phyloP scores from a whole-genome alignment of 306 rosid species.

The Herpetospermum pedunculosum region DNA sequence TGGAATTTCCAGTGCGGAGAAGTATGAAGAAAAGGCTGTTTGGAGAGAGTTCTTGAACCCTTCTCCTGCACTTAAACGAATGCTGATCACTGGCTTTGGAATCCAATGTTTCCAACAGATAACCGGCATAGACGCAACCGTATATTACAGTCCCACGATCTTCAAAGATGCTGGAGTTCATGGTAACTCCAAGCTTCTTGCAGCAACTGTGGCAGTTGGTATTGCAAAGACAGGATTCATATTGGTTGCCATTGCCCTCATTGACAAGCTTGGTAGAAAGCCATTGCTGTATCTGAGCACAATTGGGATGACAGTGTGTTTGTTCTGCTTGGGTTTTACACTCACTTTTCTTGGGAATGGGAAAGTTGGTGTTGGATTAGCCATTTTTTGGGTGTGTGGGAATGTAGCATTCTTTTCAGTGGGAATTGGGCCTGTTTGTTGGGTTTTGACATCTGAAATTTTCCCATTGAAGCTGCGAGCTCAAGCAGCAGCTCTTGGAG shows the following conservation, averaged over 20 bases:
- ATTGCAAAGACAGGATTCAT: constrained; percentile 66
- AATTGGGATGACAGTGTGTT: constrained; percentile 84
- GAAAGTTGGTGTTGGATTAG: constrained; percentile 30
- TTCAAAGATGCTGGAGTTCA: constrained; percentile 57
- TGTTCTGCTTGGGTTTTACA: constrained; percentile 44
- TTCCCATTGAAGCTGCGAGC: constrained; percentile 79
- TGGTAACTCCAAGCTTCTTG: constrained; percentile 52
- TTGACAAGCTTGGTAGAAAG: constrained; percentile 75
- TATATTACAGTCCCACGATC: constrained; percentile 88
- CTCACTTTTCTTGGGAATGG: constrained; percentile 46
- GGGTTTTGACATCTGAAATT: constrained; percentile 89
- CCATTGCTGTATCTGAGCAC: constrained; percentile 80
- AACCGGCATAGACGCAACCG: constrained; percentile 91
- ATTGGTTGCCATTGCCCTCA: constrained; percentile 56
- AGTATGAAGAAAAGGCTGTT: constrained; percentile 43
- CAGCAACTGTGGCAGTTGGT: constrained; percentile 87
- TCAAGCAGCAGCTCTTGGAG: constrained; percentile 81
- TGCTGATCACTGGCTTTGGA: constrained; percentile 82
- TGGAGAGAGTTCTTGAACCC: constrained; percentile 65
- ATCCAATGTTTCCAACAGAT: constrained; percentile 94
- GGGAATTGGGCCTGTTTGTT: constrained; percentile 87
- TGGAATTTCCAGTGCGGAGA: constrained; percentile 33
- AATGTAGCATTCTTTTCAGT: constrained; percentile 94
- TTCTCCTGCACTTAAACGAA: constrained; percentile 56
- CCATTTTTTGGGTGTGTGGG: constrained; percentile 60